These are phyloP conservation scores for Lophium mytilinum DNA, from an alignment of 495 filamentous ascomycete genomes.

Conservation along the genomic window DNA sequence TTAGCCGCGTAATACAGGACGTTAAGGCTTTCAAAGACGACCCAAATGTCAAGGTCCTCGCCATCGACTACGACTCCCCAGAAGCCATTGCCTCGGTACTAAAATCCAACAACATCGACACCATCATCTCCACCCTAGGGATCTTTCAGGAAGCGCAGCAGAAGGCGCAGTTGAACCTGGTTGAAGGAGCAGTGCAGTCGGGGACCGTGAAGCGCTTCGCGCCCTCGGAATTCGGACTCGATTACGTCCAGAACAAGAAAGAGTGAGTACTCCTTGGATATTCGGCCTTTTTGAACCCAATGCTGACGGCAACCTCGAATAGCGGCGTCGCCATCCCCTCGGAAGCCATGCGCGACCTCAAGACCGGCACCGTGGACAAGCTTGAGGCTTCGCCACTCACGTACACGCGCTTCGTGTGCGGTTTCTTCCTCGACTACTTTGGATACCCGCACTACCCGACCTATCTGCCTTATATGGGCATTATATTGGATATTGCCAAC, in stretches of 20 bases:
- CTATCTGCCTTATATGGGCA: neutral
- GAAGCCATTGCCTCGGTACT: neutral
- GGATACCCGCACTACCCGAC: neutral
- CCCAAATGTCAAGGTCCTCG: neutral
- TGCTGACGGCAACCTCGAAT: neutral
- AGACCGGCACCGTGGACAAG: neutral
- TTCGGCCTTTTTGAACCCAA: neutral
- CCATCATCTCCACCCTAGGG: neutral
- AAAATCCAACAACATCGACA: neutral
- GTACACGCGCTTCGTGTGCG: neutral
- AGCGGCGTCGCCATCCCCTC: neutral
- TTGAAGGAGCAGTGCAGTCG: neutral
- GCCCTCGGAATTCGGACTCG: neutral
- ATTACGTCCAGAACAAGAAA: neutral
- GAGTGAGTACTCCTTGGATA: neutral
- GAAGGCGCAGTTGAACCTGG: neutral
- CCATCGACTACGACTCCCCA: neutral
- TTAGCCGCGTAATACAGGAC: neutral
- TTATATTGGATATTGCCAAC: neutral
- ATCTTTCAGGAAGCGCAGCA: neutral
- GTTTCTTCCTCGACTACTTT: neutral
- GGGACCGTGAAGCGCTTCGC: neutral
- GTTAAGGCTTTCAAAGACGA: neutral
- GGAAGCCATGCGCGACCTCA: neutral
- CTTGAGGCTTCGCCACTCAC: neutral